phyloP scores from a whole-genome alignment of 805 yeast species.

The Debaryomyces hansenii region DNA sequence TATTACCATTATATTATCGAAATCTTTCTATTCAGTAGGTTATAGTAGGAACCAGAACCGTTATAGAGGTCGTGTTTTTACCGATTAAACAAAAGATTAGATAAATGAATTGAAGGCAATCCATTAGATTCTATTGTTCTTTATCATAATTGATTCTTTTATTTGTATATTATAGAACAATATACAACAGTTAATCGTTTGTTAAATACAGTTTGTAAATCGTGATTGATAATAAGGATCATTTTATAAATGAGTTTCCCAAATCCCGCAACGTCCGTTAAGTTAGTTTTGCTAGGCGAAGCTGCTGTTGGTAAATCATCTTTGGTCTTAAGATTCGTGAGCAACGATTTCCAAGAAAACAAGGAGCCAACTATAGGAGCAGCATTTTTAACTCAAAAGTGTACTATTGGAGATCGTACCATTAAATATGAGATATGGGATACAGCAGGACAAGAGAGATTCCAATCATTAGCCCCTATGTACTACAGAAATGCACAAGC shows the following conservation, averaged over 20 bases:
- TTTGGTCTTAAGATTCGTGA: constrained; percentile 85
- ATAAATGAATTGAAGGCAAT: neutral
- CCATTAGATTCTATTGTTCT: neutral
- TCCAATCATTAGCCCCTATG: constrained; percentile 95
- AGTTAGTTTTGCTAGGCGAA: constrained; percentile 89
- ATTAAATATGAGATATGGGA: constrained; percentile 96
- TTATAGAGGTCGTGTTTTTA: neutral
- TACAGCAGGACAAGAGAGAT: constrained; percentile 97
- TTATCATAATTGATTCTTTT: no score
- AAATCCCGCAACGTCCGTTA: constrained; percentile 66
- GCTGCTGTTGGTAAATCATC: constrained; percentile 98
- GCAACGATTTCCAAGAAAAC: constrained; percentile 94
- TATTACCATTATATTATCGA: no score
- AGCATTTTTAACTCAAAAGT: constrained; percentile 92
- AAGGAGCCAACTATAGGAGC: constrained; percentile 99
- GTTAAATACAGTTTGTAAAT: neutral
- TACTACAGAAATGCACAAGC: constrained; percentile 97
- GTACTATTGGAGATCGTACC: constrained; percentile 80
- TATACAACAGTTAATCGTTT: neutral
- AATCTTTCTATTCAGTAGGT: no score
- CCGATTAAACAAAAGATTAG: neutral
- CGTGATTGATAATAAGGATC: neutral
- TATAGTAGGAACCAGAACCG: neutral
- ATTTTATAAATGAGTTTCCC: constrained; percentile 21
- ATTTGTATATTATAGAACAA: neutral